Percentiles rank a stretch among this genome's conserved stretches.
Conservation (phyloP, 164 flowering plant genomes). For the Vitis vinifera region DNA sequence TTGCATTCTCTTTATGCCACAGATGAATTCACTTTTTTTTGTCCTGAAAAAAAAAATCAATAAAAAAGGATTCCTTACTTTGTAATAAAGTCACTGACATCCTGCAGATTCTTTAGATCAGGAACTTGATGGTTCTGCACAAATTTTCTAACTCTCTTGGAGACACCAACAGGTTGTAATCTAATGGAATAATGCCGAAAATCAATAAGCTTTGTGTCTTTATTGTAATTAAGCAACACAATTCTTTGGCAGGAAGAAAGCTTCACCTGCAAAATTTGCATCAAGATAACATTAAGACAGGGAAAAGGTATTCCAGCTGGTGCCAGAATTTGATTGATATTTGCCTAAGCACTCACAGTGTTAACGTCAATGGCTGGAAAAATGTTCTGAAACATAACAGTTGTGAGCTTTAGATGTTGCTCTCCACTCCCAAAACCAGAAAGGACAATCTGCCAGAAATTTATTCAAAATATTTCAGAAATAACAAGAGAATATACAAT, state of each 20-base stretch:
- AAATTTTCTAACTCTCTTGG: constrained; percentile 79
- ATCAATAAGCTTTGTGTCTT: constrained; percentile 87
- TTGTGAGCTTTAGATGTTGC: constrained; percentile 79
- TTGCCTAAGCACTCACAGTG: constrained; percentile 55
- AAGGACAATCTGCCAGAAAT: constrained; percentile 74
- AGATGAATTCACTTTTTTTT: neutral
- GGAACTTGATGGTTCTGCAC: constrained; percentile 94
- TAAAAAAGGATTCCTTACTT: constrained; percentile 49
- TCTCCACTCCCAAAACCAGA: constrained; percentile 92
- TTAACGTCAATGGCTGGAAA: constrained; percentile 92
- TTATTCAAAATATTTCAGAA: constrained; percentile 1
- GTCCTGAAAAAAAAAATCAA: neutral
- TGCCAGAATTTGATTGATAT: neutral
- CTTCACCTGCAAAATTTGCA: constrained; percentile 55
- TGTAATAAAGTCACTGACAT: constrained; percentile 88
- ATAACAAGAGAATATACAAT: neutral
- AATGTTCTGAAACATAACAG: constrained; percentile 89
- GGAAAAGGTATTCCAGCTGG: neutral
- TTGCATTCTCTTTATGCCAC: neutral
- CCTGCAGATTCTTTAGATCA: constrained; percentile 82
- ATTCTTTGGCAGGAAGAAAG: constrained; percentile 90
- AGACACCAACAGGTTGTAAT: constrained; percentile 91
- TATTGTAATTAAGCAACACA: constrained; percentile 83
- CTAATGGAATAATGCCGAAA: constrained; percentile 93
- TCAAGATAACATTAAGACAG: neutral